Conservation (phyloP, 2,329 filamentous ascomycete species). For the Didymella keratinophila region DNA sequence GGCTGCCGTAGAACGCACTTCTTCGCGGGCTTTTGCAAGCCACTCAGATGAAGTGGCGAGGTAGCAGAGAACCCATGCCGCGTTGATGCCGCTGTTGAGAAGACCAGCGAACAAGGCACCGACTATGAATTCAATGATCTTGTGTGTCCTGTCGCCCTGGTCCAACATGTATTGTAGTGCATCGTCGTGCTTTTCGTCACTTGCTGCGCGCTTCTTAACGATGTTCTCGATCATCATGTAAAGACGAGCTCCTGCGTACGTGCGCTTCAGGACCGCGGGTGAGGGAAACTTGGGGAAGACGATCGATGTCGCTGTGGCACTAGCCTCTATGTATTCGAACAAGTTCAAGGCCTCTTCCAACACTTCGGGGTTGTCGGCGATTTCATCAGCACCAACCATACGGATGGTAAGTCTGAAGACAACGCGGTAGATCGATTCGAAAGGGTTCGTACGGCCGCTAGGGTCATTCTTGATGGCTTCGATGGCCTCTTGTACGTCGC, state of each 20-base stretch:
- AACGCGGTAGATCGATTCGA: slow-evolving; percentile 61
- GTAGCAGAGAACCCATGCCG: slow-evolving; percentile 57
- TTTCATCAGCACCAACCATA: slow-evolving; percentile 61
- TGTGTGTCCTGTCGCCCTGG: slow-evolving; percentile 55
- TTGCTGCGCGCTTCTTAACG: slow-evolving; percentile 55
- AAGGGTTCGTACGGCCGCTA: slow-evolving; percentile 59
- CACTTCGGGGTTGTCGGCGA: slow-evolving; percentile 58
- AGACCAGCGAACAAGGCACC: slow-evolving; percentile 64
- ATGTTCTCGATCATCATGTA: slow-evolving; percentile 60
- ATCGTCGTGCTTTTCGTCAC: slow-evolving; percentile 57
- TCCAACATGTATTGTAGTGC: slow-evolving; percentile 64
- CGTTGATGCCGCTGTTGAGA: slow-evolving; percentile 65
- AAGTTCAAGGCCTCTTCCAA: slow-evolving; percentile 54
- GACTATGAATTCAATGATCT: slow-evolving; percentile 61
- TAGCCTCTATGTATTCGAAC: slow-evolving; percentile 59
- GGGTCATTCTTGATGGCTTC: slow-evolving; percentile 48
- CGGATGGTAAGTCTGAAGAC: slow-evolving; percentile 67
- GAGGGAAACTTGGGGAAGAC: slow-evolving; percentile 64
- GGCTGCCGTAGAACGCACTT: slow-evolving; percentile 57
- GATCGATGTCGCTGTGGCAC: slow-evolving; percentile 55
- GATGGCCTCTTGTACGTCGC: slow-evolving; percentile 51
- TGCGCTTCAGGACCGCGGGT: slow-evolving; percentile 53
- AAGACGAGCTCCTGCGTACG: slow-evolving; percentile 57
- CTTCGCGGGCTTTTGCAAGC: slow-evolving; percentile 55
- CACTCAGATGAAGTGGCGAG: slow-evolving; percentile 52